Base-by-base conservation (phyloP, 805 yeast species). In the Debaryomyces prosopidis region DNA sequence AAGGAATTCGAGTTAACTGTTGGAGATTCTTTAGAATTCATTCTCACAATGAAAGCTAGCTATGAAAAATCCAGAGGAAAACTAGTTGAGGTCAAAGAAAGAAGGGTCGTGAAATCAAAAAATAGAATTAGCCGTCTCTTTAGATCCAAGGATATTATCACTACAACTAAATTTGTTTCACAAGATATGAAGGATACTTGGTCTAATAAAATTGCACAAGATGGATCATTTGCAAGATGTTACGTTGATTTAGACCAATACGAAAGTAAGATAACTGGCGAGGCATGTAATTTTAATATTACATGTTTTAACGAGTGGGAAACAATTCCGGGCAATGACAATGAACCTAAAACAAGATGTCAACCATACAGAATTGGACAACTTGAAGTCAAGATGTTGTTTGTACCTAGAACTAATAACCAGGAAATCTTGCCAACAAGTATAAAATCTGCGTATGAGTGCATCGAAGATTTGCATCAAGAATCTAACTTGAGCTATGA, bases 171-270 rank as follows among this genome's bases (percentile, higher is more conserved):
- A 51, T 79, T 73, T 48, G 77, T 82, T 5, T 73, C 82, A 2
- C 71, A 72, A 48, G 73, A 77, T 27, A 70, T 76, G 1, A 63
- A 65, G 3, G 95, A 87, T 66, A 67, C 75, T 2, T 79, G 92
- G 85, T 79, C 77, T 28, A 63, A 71, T 28, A 68, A 79, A 44
- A 76, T 89, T 50, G 96, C 97, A 1, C 73, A 75, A 28, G 95
- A 89, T 62, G 98, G 98, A 1, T 88, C 96, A 31, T 90, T 88
- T 73, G 96, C 89, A 7, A 76, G 92, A 56, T 79, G 87, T 43
- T 82, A 85, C 53, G 71, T 91, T 43, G 77, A 77, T 38, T 84
- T 86, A 55, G 75, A 76, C 18, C 80, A 79, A 45, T 77, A 78
- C 54, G 83, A 83, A 55, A 64, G 73, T 16, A 75, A 74, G 26